Base-by-base conservation (phyloP, 495 filamentous ascomycete species). In the Lasiosphaeria hispida region DNA sequence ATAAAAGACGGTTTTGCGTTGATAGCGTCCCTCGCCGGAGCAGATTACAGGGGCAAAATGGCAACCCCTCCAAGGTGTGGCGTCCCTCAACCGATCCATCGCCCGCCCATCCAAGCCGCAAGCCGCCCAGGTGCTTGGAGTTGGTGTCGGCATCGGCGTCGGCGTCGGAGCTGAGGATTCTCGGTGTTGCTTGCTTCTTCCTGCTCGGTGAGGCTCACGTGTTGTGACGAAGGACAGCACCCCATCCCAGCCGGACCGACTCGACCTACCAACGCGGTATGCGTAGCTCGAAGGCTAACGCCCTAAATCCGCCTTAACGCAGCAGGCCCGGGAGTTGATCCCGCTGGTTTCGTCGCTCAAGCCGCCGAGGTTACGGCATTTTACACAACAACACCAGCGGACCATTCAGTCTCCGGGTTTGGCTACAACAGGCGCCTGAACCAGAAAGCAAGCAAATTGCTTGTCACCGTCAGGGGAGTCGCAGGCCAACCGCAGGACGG, bases 171-270 rank as follows among this genome's bases (percentile, higher is more conserved):
- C n/a, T 42, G 38, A 42, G 19, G 19, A 15, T 30, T 8, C 19
- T 13, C 23, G 14, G 15, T 39, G 51, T 18, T 30, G 51, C 23
- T 23, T 13, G 19, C 37, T 54, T 54, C 37, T 34, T 54, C 39
- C 33, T 9, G 18, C 44, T 19, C 44, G 30, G 30, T 52, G 53
- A 38, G 41, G 53, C 53, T 55, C 53, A 55, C 53, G 53, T 55
- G 52, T 53, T 45, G 43, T 45, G 17, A 45, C 30, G 43, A 19
- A 11, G 18, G 13, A 11, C 10, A 45, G 17, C 17, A 45, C 30
- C 41, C 43, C 43, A 23, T 45, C 43, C 17, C 18, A 45, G 18
- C 43, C 15, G 18, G 18, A 30, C 23, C 23, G 23, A 30, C 23
- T 30, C 2, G 23, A 30, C 23, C 23, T 30, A 30, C 23, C 23